Percentiles rank a stretch among this genome's conserved stretches.
Evolutionary conservation across 768 basidiomycete genomes (phyloP).

Genomic region (Termitomyces sp.): DNA sequence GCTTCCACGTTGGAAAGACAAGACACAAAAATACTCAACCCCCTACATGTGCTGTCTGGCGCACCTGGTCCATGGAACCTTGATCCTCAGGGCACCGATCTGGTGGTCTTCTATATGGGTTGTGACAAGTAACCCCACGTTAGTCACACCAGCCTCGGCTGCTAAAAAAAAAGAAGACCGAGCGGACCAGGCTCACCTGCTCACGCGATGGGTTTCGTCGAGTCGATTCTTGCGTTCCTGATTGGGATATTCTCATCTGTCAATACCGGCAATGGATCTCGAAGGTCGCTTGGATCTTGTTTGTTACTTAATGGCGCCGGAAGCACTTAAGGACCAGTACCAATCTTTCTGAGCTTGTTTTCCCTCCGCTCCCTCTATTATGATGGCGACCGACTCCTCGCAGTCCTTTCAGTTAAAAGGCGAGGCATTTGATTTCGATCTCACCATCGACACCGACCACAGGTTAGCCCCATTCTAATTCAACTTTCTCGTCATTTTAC

Average conservation of each 20-base stretch:
- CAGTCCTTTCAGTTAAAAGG: conserved; percentile 67
- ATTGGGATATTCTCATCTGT: conserved; percentile 39
- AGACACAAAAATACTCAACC: conserved; percentile 31
- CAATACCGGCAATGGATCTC: conserved; percentile 45
- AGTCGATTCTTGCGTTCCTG: conserved; percentile 22
- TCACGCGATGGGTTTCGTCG: conserved; percentile 18
- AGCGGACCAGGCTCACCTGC: conserved; percentile 18
- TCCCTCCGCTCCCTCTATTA: conserved; percentile 45
- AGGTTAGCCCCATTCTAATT: conserved; percentile 36
- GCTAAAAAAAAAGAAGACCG: conserved; percentile 20
- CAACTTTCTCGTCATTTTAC: conserved; percentile 28
- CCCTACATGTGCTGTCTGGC: conserved; percentile 31
- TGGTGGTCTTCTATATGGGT: conserved; percentile 24
- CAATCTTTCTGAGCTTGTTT: conserved; percentile 47
- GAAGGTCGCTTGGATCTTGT: conserved; percentile 34
- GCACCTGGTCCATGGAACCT: conserved; percentile 23
- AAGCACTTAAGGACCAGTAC: conserved; percentile 49
- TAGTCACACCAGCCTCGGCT: conserved; percentile 27
- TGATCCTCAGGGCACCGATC: conserved; percentile 42
- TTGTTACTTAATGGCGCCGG: conserved; percentile 63
- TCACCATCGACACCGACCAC: conserved; percentile 69
- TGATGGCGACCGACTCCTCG: conserved; percentile 56
- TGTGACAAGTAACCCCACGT: conserved; percentile 27
- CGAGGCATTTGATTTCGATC: conserved; percentile 78
- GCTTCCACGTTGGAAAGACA: conserved; percentile 28